Conservation (phyloP, 2,329 filamentous ascomycete species). For the Talaromyces sp. region DNA sequence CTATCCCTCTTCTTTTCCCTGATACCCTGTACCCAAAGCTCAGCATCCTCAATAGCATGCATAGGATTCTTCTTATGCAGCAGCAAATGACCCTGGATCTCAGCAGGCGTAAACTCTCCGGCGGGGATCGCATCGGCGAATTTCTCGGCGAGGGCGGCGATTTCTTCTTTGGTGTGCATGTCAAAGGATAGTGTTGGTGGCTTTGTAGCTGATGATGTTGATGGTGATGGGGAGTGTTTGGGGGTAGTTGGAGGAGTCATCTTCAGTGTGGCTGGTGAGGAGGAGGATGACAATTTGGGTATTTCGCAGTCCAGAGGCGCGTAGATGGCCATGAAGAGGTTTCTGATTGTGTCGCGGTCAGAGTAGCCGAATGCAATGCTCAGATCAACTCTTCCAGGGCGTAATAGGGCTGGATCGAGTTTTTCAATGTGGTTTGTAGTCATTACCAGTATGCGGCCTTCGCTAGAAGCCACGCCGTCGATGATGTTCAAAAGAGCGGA, state of each 20-base stretch:
- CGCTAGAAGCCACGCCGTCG: slow-evolving; percentile 66
- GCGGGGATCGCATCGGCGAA: slow-evolving; percentile 34
- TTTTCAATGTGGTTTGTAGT: slow-evolving; percentile 66
- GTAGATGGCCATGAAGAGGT: slow-evolving; percentile 42
- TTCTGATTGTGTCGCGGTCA: slow-evolving; percentile 33
- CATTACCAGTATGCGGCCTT: slow-evolving; percentile 71
- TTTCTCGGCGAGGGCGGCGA: slow-evolving; percentile 26
- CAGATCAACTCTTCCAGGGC: slow-evolving; percentile 65
- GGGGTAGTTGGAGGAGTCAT: background rate
- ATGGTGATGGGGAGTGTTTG: background rate
- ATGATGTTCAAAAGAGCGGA: slow-evolving; percentile 67
- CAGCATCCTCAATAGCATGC: slow-evolving; percentile 30
- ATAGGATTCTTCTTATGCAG: slow-evolving; percentile 34
- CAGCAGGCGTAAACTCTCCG: slow-evolving; percentile 38
- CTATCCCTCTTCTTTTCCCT: slow-evolving; percentile 27
- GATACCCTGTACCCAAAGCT: slow-evolving; percentile 29
- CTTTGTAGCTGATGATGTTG: background rate
- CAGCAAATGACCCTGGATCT: slow-evolving; percentile 42
- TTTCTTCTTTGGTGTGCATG: slow-evolving; percentile 18
- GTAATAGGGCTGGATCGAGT: slow-evolving; percentile 61
- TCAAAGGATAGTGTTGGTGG: background rate
- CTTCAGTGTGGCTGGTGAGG: background rate
- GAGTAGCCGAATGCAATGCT: slow-evolving; percentile 56
- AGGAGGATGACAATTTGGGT: background rate
- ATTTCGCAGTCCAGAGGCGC: slow-evolving; percentile 30